Base-by-base conservation (phyloP, 2,329 filamentous ascomycete species). In the Penicillium janthinellum region DNA sequence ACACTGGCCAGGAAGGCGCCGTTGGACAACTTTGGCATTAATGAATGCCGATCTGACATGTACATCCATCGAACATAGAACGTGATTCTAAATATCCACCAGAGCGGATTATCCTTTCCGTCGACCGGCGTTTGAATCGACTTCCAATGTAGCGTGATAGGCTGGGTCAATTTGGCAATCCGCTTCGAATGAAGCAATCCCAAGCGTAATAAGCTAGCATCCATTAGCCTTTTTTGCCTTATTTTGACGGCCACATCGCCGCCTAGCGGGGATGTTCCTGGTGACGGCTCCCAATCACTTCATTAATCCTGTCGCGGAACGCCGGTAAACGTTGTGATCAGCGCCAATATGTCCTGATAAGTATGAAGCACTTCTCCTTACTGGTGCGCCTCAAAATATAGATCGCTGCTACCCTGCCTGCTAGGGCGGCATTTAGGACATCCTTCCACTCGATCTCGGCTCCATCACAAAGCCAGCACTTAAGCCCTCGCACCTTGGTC, bases 311-410 rank as follows among this genome's bases (percentile, higher is more conserved):
- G 7, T 34, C 20, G 31, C 48, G 34, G 31, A 22, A 15, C 48
- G 14, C 54, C 48, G 54, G 42, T 42, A 44, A 28, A 35, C 47
- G 4, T 20, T 7, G 22, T 56, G 41, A 59, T 59, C 53, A 44
- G 53, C 53, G 11, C 4, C 25, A 17, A 56, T 12, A 1, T 20
- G n/a, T 47, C 38, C 14, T 6, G 49, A 57, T 47, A 15, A 31
- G 44, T 31, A 47, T 47, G 4, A 31, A 28, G 44, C 44, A 47
- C 7, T 4, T 31, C 22, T 31, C 14, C 8, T 31, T n/a, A 7
- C 31, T 15, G 15, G 14, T 47, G 22, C 25, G 44, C 25, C 44
- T 47, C 31, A 31, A 7, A 47, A n/a, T 11, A 31, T 12, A 3
- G 20, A 45, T 52, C 48, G 3, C 22, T 22, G 22, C 22, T 22